Evolutionary conservation across 2,329 filamentous ascomycete species (phyloP).

Genomic region (Beauveria australis): DNA sequence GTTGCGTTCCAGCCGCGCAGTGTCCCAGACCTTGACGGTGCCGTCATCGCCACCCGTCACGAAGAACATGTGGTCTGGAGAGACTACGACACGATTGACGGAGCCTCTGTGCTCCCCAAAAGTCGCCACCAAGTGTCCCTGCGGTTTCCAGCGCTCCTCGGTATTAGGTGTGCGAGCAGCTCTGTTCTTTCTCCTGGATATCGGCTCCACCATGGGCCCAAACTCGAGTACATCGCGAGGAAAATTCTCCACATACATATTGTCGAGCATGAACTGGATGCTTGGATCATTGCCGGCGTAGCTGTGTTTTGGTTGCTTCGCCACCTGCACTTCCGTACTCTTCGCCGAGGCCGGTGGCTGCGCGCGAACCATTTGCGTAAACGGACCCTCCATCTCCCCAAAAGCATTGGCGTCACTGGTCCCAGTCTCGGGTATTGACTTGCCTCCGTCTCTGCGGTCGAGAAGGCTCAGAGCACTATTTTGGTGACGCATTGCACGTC

Average conservation of each 20-base stretch:
- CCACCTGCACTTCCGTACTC: slow-evolving; percentile 23
- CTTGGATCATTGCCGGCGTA: slow-evolving; percentile 73
- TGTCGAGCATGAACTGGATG: slow-evolving; percentile 66
- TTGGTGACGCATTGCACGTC: slow-evolving; percentile 45
- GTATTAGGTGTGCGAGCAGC: slow-evolving; percentile 37
- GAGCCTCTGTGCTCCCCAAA: slow-evolving; percentile 81
- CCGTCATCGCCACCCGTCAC: slow-evolving; percentile 90
- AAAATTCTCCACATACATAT: slow-evolving; percentile 71
- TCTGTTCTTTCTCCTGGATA: slow-evolving; percentile 47
- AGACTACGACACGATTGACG: slow-evolving; percentile 71
- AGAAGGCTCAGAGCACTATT: slow-evolving; percentile 52
- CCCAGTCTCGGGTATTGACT: slow-evolving; percentile 49
- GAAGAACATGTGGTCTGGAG: slow-evolving; percentile 91
- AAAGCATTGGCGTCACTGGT: slow-evolving; percentile 53
- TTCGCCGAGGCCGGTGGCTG: slow-evolving; percentile 18
- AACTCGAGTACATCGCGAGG: slow-evolving; percentile 60
- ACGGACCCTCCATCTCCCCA: slow-evolving; percentile 51
- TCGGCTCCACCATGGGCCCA: slow-evolving; percentile 70
- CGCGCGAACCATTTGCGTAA: slow-evolving; percentile 27
- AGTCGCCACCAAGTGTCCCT: slow-evolving; percentile 75
- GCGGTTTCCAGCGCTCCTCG: slow-evolving; percentile 65
- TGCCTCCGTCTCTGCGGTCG: slow-evolving; percentile 50
- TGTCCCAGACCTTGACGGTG: slow-evolving; percentile 88
- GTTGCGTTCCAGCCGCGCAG: slow-evolving; percentile 80
- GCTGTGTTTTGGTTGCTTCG: slow-evolving; percentile 58